Base-by-base conservation (phyloP, 306 rosid genomes). In the Fagus sylvatica region DNA sequence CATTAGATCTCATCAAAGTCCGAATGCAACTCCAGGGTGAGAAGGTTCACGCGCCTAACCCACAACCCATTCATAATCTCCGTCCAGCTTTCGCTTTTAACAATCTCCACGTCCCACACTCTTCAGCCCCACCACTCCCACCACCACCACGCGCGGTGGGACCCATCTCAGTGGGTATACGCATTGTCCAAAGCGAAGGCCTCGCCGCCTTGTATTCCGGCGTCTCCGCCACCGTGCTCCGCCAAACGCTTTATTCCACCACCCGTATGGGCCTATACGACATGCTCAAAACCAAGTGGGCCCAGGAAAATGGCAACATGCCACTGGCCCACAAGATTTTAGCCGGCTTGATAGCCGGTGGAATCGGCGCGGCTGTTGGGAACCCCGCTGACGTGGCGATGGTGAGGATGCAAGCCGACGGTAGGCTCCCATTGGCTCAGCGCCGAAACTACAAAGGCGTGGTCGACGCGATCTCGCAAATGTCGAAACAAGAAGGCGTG, bases 391-490 rank as follows among this genome's bases (percentile, higher is more conserved):
- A 93, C 69, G 91, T 93, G 7, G 98, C 98, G 1, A 93, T 91
- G 98, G 98, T 93, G 32, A 77, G 97, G 1, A 93, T 93, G 98
- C 98, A 93, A 71, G 98, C 98, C 17, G 98, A 91, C 32, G 98
- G 98, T 0, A 43, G 97, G n/a, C 90, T 89, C 17, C 96, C 97
- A 55, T 76, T 13, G 36, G 79, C 53, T 39, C 87, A 89, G 67
- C 87, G 92, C 9, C 91, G 98, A 46, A 87, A 91, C 71, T 93
- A 93, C 86, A 79, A 75, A n/a, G 78, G 96, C 73, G 97, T 90
- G 10, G 74, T 79, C 41, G 97, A 93, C 41, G 97, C 98, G 9
- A 91, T 93, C 16, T 11, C 78, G 22, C 69, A 84, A 0, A 93
- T 93, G 96, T 51, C 90, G 10, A 87, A 74, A 51, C 71, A 87